A percentile compares a stretch with the other conserved stretches of the same genome.
phyloP scores from a whole-genome alignment of 1,284 basidiomycete genomes.

The Naganishia liquefaciens region DNA sequence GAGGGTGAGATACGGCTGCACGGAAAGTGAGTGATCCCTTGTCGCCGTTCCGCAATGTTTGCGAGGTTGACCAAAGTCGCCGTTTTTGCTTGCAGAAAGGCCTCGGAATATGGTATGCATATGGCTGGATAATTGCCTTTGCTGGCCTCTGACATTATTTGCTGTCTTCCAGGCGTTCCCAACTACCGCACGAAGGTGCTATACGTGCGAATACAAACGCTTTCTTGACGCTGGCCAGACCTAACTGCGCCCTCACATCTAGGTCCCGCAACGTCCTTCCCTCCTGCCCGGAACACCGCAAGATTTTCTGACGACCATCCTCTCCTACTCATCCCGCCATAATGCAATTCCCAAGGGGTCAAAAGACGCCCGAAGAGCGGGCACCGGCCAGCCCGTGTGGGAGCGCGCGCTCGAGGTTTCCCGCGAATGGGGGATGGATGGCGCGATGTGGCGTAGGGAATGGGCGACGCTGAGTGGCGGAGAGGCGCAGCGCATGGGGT shows the following conservation, averaged over 20 bases:
- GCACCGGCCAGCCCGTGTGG: constrained; percentile 30
- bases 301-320: constrained; percentile 66
- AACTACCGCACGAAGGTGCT: constrained; percentile 71
- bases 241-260: too few relatives aligned
- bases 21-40: constrained; percentile 61
- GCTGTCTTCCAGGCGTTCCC: constrained; percentile 63
- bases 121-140: not conserved
- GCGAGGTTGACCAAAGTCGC: not conserved
- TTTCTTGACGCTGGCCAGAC: too few relatives aligned
- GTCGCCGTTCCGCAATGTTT: not conserved
- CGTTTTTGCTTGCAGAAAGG: constrained; percentile 53
- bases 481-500: constrained; percentile 74
- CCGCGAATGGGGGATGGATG: constrained; percentile 66
- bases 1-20: constrained; percentile 65
- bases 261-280: constrained; percentile 74
- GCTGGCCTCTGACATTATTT: not conserved
- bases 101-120: constrained; percentile 61
- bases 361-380: not conserved
- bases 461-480: constrained; percentile 80
- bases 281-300: constrained; percentile 75
- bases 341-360: not conserved
- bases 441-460: constrained; percentile 69
- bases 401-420: constrained; percentile 59
- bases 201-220: constrained; percentile 57
- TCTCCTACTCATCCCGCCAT: constrained; percentile 61